Evolutionary conservation across 2,329 filamentous ascomycete genomes (phyloP).

Genomic region (Paecilomyces dactylethromorphus): DNA sequence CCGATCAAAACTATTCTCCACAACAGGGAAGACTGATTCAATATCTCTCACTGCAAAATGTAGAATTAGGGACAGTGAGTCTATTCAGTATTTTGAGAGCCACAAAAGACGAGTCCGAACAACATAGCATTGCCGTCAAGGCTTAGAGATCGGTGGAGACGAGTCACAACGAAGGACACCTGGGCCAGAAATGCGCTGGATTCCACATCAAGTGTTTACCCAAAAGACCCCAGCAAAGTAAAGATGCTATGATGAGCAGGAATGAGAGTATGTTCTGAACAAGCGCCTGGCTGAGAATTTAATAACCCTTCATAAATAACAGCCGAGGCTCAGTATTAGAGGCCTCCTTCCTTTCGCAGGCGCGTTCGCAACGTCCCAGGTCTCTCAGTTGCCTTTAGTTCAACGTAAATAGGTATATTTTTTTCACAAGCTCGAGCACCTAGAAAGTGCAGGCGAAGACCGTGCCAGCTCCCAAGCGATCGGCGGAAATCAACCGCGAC

Average conservation of each 20-base stretch:
- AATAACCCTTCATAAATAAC: too few relatives aligned
- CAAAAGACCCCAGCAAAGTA: background rate
- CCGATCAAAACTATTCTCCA: background rate
- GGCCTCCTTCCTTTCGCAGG: too few relatives aligned
- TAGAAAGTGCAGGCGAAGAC: too few relatives aligned
- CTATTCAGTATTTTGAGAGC: background rate
- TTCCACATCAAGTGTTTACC: background rate
- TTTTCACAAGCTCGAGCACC: too few relatives aligned
- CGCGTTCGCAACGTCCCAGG: too few relatives aligned
- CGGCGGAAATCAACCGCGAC: background rate
- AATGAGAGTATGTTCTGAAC: too few relatives aligned
- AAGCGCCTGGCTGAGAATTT: too few relatives aligned
- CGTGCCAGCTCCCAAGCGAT: background rate
- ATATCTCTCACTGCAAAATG: background rate
- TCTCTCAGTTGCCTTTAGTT: too few relatives aligned
- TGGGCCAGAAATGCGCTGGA: background rate
- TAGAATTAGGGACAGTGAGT: background rate
- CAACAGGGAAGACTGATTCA: background rate
- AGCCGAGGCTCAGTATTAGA: too few relatives aligned
- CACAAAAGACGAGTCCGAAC: background rate
- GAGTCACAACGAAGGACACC: background rate
- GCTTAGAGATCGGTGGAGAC: background rate
- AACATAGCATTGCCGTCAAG: background rate
- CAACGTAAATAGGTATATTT: too few relatives aligned
- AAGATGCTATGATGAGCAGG: too few relatives aligned